Evolutionary conservation across 1,284 basidiomycete species (phyloP), one percentile per base, ranked within the genome.

Genomic region (Pholiota adiposa): DNA sequence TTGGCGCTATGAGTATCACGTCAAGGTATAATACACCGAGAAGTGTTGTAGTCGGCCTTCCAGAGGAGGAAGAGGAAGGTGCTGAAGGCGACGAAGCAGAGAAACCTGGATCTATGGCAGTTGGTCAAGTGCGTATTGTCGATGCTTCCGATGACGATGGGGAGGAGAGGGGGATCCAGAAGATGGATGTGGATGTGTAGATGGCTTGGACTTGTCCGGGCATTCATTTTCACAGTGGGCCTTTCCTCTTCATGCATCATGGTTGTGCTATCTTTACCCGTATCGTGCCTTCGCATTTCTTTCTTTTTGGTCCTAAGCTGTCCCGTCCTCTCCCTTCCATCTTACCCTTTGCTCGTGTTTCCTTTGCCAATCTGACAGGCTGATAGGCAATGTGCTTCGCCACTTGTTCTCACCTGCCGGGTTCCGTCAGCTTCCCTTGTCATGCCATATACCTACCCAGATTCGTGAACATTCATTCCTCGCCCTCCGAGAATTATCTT

Each of bases 1-100:
- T 77, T 52, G 70, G 71, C 2, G 65, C 69, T 43, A 77, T 76
- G 75, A 70, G 68, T 16, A 53, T 75, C n/a, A 63, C 57, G 18
- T 70, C 71, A 56, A 57, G 63, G 55, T 70, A 67, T 60, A 69
- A 68, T 51, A 73, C 73, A 19, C 73, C 73, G 43, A 70, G 64
- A 64, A 72, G 69, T 19, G 59, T 61, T 2, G 59, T 62, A 9
- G 63, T 61, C 7, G 70, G 59, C 7, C 54, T 72, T 25, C 69
- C 66, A 9, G 67, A 66, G 31, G 67, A 65, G 41, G 68, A 64
- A 25, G 70, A 65, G 33, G 59, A 58, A 27, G 48, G 21, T 34
- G 60, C 52, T 46, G 52, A 23, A 34, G 46, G 55, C 8, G 59
- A 58, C 34, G 63, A 67, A 2, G 54, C 25, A 2, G 60, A 16